These are phyloP conservation scores for Colletotrichum ledebouriae DNA, from an alignment of 2,329 filamentous ascomycete species.

Conservation along the genomic window DNA sequence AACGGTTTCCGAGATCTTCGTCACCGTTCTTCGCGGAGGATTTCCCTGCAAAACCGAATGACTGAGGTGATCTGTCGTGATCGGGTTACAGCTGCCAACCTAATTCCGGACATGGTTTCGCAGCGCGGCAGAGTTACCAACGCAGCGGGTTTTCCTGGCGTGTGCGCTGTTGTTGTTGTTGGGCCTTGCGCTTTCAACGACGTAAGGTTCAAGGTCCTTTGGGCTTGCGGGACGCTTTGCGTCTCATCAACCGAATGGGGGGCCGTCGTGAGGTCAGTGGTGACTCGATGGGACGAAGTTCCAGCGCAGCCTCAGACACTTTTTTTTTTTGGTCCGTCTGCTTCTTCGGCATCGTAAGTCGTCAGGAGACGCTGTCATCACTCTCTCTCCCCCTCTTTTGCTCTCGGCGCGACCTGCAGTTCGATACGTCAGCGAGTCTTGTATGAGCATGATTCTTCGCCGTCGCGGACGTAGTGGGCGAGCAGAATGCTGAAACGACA, in stretches of 20 bases:
- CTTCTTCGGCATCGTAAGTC: background rate
- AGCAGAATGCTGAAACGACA: conserved; percentile 38
- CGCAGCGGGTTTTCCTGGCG: conserved; percentile 13
- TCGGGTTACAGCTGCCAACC: conserved; percentile 39
- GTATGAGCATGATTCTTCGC: background rate
- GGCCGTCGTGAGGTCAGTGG: conserved; percentile 7
- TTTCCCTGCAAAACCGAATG: conserved; percentile 1
- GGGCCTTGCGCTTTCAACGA: background rate
- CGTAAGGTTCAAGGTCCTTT: conserved; percentile 14
- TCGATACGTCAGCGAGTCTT: background rate
- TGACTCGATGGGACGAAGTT: background rate
- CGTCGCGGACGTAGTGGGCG: conserved; percentile 29
- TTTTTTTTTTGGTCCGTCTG: conserved; percentile 7
- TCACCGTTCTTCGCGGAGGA: background rate
- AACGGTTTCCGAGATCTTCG: background rate
- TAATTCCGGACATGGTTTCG: conserved; percentile 14
- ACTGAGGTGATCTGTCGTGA: conserved; percentile 24
- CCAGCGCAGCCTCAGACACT: background rate
- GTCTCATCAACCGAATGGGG: conserved; percentile 17
- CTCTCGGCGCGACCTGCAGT: too few relatives aligned
- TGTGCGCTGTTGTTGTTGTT: conserved; percentile 1
- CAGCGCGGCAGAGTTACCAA: conserved; percentile 17
- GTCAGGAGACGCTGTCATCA: background rate
- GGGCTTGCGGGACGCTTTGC: conserved; percentile 14
- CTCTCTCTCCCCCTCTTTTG: too few relatives aligned